Evolutionary conservation across 1,284 basidiomycete genomes (phyloP), one percentile per base, ranked within the genome.

Genomic region (Microbotryum scabiosae): DNA sequence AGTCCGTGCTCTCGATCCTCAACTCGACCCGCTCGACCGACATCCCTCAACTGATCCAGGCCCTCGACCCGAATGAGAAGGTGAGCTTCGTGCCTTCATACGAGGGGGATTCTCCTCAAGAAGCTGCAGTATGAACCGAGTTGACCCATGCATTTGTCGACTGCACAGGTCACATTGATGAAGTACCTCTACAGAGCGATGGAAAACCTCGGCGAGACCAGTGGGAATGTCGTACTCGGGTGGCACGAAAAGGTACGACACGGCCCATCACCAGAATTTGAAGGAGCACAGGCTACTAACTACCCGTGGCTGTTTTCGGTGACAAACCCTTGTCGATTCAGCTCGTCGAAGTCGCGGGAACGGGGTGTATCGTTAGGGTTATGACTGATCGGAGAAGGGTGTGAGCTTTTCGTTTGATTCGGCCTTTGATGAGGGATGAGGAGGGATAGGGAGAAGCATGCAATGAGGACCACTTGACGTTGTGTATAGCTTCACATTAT

Each of bases 131-230:
- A n/a, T n/a, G n/a, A n/a, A n/a, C n/a, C n/a, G n/a, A n/a, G n/a
- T n/a, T n/a, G n/a, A n/a, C n/a, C n/a, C n/a, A n/a, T n/a, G n/a
- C n/a, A n/a, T n/a, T n/a, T 30, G 0, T 30, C 28, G 23, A 41
- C 18, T 5, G 5, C 4, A 28, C 57, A 67, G 62, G 94, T 97
- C 72, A 88, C 85, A 43, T 80, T 97, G 60, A 98, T 97, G 94
- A 97, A 96, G 75, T 98, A 96, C 73, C 78, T 98, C 26, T 98
- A 98, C 84, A 98, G 98, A 78, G 92, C 87, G 36, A 91, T 90
- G 88, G 88, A 80, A 7, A 81, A 84, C 79, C 84, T 86, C 14
- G 88, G 83, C 51, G 87, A 84, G 51, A 64, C 60, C 51, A 82
- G 85, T 84, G 56, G 90, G 90, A 73, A 83, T 68, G 91, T 97